Evolutionary conservation across 192 early-diverging fungal species (phyloP).

Genomic region (Geranomyces variabilis): DNA sequence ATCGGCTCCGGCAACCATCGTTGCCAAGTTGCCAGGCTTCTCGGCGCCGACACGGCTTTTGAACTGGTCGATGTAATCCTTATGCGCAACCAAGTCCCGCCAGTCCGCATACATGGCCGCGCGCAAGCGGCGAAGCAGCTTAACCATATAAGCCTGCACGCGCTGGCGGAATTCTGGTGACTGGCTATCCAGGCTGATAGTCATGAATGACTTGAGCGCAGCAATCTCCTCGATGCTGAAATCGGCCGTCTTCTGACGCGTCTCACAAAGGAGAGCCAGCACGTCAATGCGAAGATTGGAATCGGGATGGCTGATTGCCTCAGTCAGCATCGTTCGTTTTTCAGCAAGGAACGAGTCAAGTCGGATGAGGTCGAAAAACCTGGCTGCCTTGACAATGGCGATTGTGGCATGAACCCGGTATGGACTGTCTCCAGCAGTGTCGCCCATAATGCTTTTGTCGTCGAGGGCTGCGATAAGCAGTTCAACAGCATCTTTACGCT

Average conservation of each 20-base stretch:
- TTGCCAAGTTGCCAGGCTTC: background rate
- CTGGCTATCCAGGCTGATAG: constrained; percentile 70
- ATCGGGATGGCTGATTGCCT: constrained; percentile 74
- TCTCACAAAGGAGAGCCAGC: constrained; percentile 80
- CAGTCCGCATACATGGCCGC: constrained; percentile 46
- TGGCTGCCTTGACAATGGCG: constrained; percentile 56
- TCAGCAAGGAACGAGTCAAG: constrained; percentile 16
- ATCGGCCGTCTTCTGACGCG: constrained; percentile 65
- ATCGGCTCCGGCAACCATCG: constrained; percentile 13
- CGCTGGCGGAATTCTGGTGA: constrained; percentile 84
- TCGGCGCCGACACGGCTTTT: background rate
- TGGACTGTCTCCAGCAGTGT: background rate
- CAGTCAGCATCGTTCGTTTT: constrained; percentile 43
- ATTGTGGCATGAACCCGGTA: constrained; percentile 59
- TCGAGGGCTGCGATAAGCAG: constrained; percentile 35
- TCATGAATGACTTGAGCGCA: constrained; percentile 68
- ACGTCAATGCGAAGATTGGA: constrained; percentile 75
- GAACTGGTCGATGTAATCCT: constrained; percentile 28
- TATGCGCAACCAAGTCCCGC: constrained; percentile 33
- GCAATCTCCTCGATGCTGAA: constrained; percentile 65
- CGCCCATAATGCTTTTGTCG: background rate
- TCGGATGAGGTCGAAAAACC: constrained; percentile 61
- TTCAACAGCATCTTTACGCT: constrained; percentile 51
- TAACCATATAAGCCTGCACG: constrained; percentile 45
- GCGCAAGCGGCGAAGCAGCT: constrained; percentile 42